Conservation (phyloP, 2,329 filamentous ascomycete species). For the Trichoderma sp. region DNA sequence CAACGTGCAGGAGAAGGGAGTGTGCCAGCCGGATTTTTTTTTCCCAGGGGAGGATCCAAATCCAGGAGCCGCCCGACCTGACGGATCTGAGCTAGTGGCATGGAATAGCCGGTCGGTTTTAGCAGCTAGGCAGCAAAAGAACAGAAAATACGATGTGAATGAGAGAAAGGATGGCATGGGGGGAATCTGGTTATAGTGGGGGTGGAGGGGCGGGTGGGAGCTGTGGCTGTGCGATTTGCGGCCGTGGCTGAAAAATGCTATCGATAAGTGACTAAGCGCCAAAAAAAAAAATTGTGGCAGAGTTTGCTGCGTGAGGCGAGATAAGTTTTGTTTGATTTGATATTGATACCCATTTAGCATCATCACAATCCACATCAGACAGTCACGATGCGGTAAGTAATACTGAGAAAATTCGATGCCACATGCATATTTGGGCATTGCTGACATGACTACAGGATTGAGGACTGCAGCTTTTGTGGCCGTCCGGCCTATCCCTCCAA, state of each 20-base stretch:
- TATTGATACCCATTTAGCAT: slow-evolving; percentile 24
- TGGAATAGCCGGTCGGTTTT: neutral
- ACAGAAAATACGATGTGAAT: neutral
- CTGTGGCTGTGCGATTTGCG: neutral
- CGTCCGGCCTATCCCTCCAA: slow-evolving; percentile 59
- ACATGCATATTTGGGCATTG: neutral
- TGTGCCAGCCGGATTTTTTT: neutral
- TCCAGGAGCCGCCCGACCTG: slow-evolving; percentile 18
- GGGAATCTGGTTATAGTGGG: neutral
- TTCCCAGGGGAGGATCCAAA: neutral
- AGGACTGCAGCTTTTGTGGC: slow-evolving; percentile 52
- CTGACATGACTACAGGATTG: slow-evolving; percentile 41
- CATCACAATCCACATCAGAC: slow-evolving; percentile 25
- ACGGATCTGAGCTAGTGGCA: slow-evolving; percentile 25
- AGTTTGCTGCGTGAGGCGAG: slow-evolving; percentile 23
- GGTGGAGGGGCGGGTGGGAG: neutral
- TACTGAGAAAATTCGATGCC: neutral
- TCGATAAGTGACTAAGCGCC: slow-evolving; percentile 29
- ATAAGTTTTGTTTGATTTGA: slow-evolving; percentile 8
- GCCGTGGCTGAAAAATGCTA: slow-evolving; percentile 16
- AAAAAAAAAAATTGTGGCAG: slow-evolving; percentile 28
- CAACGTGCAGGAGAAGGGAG: neutral
- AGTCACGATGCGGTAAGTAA: slow-evolving; percentile 29
- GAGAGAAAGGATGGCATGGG: neutral
- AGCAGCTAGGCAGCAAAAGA: neutral